Conservation (phyloP, 768 basidiomycete species). For the Phylloporus sp. region DNA sequence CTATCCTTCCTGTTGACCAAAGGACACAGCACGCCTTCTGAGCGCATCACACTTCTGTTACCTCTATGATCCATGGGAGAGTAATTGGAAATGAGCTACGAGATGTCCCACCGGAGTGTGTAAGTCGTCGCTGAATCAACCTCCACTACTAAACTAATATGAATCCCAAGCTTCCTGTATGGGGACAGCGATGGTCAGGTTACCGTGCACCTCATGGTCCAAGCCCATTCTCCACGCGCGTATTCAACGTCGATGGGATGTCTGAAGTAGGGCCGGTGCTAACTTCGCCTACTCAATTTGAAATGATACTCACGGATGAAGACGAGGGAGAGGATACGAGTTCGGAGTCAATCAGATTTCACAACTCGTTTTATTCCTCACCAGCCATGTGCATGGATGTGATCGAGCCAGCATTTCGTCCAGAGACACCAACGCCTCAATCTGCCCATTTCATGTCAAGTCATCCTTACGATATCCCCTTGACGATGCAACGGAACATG, state of each 20-base stretch:
- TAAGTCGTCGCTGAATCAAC: slow-evolving; percentile 12
- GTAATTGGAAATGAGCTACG: slow-evolving; percentile 30
- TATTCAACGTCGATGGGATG: slow-evolving; percentile 19
- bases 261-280: slow-evolving; percentile 16
- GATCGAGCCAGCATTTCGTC: not conserved
- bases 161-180: slow-evolving; percentile 25
- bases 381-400: slow-evolving; percentile 2
- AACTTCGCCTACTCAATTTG: slow-evolving; percentile 24
- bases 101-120: slow-evolving; percentile 27
- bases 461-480: not conserved
- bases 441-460: not conserved
- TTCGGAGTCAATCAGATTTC: slow-evolving; percentile 12
- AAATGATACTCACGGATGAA: slow-evolving; percentile 13
- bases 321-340: slow-evolving; percentile 15
- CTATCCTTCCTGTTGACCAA: slow-evolving; percentile 14
- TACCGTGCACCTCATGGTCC: slow-evolving; percentile 23
- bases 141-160: slow-evolving; percentile 7
- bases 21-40: slow-evolving; percentile 13
- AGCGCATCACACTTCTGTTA: slow-evolving; percentile 15
- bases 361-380: slow-evolving; percentile 6
- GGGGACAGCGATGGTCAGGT: slow-evolving; percentile 31
- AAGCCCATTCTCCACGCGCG: slow-evolving; percentile 23
- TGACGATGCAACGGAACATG: not conserved
- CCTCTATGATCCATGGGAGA: slow-evolving; percentile 26
- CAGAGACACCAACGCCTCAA: not conserved